Base-by-base conservation (phyloP, 768 basidiomycete genomes). In the Kwoniella botswanensis region DNA sequence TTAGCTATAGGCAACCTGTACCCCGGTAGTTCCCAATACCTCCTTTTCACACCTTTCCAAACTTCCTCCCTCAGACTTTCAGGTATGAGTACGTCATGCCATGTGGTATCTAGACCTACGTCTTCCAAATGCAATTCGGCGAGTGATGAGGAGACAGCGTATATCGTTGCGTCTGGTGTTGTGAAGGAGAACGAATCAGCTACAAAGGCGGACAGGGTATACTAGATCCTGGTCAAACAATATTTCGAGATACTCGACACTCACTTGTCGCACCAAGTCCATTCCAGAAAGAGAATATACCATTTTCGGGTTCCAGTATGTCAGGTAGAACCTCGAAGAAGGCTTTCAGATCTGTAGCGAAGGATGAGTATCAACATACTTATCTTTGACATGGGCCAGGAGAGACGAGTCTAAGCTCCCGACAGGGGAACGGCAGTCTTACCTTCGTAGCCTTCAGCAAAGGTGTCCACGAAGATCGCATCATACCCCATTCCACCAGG, bases 251-350 rank as follows among this genome's bases (percentile, higher is more conserved):
- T 26, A 26, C 26, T 26, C 26, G 26, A 26, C 26, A 26, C 90
- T 82, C 79, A 92, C 93, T 94, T 9, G 94, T 98, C 41, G 95
- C 96, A 17, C 93, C 97, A 10, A 99, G 88, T 13, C 97, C 97
- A 79, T 99, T 93, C 87, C 98, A 99, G 85, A 98, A 99, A 71
- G 93, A 91, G 81, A 95, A 92, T 17, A 89, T 86, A n/a, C 91
- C 90, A 15, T 89, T 86, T n/a, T 89, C 87, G 15, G 89, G 89
- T 22, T 87, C 86, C 17, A 98, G 86, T 4, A 99, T 86, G 75
- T 91, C 87, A 2, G 93, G 93, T 2, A 97, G 83, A 56, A 87
- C 85, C 65, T 89, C 88, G 82, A 99, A 98, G 85, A 98, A 96
- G 41, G 85, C 85, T 74, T 88, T 88, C 50, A 98, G 87, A 71